Evolutionary conservation across 176 grass and related monocot genomes (phyloP), one percentile per base, ranked within the genome.

Genomic region (Oryza rufipogon): DNA sequence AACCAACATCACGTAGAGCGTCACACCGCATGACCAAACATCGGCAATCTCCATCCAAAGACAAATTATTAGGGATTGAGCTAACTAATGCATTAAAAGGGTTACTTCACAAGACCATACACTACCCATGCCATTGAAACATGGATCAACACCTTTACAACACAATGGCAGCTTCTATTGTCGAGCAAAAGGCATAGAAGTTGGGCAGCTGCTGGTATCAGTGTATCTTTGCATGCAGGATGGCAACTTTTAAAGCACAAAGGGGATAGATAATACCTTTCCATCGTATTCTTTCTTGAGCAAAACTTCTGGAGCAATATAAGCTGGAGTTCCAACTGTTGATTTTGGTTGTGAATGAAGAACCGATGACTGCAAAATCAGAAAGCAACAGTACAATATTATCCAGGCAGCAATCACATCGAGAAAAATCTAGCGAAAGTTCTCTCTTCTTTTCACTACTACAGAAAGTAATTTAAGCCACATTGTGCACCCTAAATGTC

Each of bases 11-110:
- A 96, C 94, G 70, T 93, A 96, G 20, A 93, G 87, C 23, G 91
- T 93, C 30, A 96, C 94, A 16, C 94, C 94, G 71, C 94, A 93
- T 69, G 91, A 93, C 94, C 94, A 93, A 13, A 91, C 91, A 78
- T 93, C 91, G 58, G 91, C 81, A 52, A 93, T 96, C 91, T 91
- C 47, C 88, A 86, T 75, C 32, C 82, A 61, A 67, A 0, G 44
- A 81, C 17, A 85, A 78, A 71, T 39, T 61, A 71, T 80, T 82
- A 86, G 83, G 41, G 52, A 23, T 73, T 80, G 1, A 80, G 71
- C 44, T 28, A 78, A 20, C 44, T 9, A 30, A 61, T 5, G 4
- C 30, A 70, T 11, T 2, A 82, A 77, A 75, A 75, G 46, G 69
- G 47, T 51, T 67, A 38, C 22, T 75, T 34, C 52, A 74, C 15